A percentile compares a stretch with the other conserved stretches of the same genome.
Evolutionary conservation across 2,329 filamentous ascomycete species (phyloP).

Genomic region (Pseudovirgaria hyperparasitica): DNA sequence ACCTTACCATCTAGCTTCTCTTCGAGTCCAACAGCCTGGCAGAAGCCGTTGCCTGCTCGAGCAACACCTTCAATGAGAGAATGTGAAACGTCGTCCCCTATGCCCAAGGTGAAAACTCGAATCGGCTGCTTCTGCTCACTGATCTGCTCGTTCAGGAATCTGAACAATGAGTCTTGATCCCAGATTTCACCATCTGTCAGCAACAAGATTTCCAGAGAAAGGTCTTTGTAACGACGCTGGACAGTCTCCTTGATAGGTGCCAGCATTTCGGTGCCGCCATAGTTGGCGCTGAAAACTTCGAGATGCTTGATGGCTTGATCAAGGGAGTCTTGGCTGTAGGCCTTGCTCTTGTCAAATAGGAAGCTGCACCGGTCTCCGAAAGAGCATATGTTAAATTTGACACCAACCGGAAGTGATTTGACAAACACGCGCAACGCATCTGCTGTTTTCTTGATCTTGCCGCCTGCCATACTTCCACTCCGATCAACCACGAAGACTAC

Average conservation of each 20-base stretch:
- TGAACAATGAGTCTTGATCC: constrained; percentile 35
- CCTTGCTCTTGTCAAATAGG: constrained; percentile 35
- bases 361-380: constrained; percentile 42
- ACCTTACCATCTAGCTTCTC: constrained; percentile 59
- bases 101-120: constrained; percentile 45
- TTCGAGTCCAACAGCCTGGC: constrained; percentile 46
- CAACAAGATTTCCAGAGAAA: constrained; percentile 40
- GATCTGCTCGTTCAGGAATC: constrained; percentile 33
- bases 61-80: constrained; percentile 47
- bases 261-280: constrained; percentile 43
- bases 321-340: constrained; percentile 34
- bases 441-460: constrained; percentile 40
- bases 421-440: constrained; percentile 50
- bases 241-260: constrained; percentile 35
- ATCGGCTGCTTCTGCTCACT: constrained; percentile 29
- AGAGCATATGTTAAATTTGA: constrained; percentile 58
- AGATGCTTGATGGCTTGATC: constrained; percentile 31
- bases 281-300: constrained; percentile 29
- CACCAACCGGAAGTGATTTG: constrained; percentile 50
- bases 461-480: constrained; percentile 49
- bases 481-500: constrained; percentile 63
- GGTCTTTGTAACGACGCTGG: constrained; percentile 30
- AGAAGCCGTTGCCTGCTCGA: constrained; percentile 43
- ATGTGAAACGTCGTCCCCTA: constrained; percentile 42
- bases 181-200: constrained; percentile 45